Base-by-base conservation (phyloP, 1,284 basidiomycete species). In the Irpex rosettiformis region DNA sequence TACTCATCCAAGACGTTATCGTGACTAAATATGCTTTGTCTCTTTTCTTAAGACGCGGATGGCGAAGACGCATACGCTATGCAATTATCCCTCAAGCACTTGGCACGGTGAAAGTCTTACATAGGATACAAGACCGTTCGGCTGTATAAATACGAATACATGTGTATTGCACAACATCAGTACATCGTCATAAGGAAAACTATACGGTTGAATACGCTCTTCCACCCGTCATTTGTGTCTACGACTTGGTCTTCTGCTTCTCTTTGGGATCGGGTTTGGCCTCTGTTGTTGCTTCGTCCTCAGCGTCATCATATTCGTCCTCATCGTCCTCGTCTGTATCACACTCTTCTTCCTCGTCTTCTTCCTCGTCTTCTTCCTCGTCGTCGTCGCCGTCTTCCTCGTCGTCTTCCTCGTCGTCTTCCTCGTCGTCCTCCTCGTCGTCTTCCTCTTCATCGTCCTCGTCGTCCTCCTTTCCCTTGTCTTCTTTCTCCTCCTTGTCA, bases 51-150 rank as follows among this genome's bases (percentile, higher is more conserved):
- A 94, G 93, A 96, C 75, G 93, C 92, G 3, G 94, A 96, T 67
- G 93, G 93, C 7, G 94, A 96, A 74, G 93, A 96, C 66, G 94
- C 94, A 33, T 94, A 92, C 68, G 87, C 91, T 2, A 96, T 96
- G 94, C 82, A 85, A 42, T 80, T 92, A 52, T 78, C 78, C 3
- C 74, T 91, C 59, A 79, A 82, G 62, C 63, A 72, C 42, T 59
- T 68, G 8, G 64, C 67, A 22, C 59, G 67, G 62, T 70, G 60
- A 18, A 13, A 29, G 24, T 54, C 52, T 11, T 37, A 2, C 4
- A 3, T 33, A 43, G 8, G 11, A n/a, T 37, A 25, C 11, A 27
- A 33, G 21, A 49, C 18, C 43, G 52, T 6, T 37, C 16, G 33
- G 11, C 29, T 24, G 28, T 56, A 40, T 48, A 59, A 28, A 59